Conservation (phyloP, 169 alveolate genomes). For the Eimeria praecox region DNA sequence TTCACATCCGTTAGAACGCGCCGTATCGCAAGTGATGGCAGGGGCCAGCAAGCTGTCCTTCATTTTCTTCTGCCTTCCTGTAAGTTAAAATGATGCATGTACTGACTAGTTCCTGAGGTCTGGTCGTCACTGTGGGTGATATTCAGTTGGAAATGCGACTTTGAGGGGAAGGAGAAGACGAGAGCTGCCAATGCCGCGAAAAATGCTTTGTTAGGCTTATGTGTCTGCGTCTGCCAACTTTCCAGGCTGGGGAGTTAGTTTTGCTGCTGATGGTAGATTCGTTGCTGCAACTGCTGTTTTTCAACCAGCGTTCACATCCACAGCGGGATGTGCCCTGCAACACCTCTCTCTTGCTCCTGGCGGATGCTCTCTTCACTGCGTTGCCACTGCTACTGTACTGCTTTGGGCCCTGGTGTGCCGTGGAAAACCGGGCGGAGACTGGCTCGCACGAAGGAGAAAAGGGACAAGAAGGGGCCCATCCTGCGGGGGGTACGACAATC, state of each 20-base stretch:
- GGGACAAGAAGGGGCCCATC: neutral
- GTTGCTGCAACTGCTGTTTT: neutral
- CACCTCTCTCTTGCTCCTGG: neutral
- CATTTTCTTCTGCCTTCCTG: constrained; percentile 32
- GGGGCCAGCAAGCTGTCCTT: constrained; percentile 41
- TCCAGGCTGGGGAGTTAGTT: constrained; percentile 48
- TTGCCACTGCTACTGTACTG: neutral
- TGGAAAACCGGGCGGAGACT: neutral
- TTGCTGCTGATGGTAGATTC: constrained; percentile 39
- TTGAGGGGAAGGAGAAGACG: neutral
- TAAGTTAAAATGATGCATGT: neutral
- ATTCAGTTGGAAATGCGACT: neutral
- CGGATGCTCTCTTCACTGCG: constrained; percentile 28
- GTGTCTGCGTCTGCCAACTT: neutral
- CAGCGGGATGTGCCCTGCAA: neutral
- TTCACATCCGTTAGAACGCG: neutral
- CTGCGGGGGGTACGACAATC: neutral
- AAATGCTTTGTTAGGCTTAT: neutral
- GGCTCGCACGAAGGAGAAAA: neutral
- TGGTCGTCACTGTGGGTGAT: neutral
- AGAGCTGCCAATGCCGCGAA: neutral
- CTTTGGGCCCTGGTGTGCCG: constrained; percentile 32
- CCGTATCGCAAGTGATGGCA: constrained; percentile 14
- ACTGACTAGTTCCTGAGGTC: neutral
- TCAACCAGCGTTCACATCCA: neutral